Percentiles rank a stretch among this genome's conserved stretches.
These are phyloP conservation scores for Cordyceps javanica DNA, from an alignment of 2,329 filamentous ascomycete species.

Conservation along the genomic window DNA sequence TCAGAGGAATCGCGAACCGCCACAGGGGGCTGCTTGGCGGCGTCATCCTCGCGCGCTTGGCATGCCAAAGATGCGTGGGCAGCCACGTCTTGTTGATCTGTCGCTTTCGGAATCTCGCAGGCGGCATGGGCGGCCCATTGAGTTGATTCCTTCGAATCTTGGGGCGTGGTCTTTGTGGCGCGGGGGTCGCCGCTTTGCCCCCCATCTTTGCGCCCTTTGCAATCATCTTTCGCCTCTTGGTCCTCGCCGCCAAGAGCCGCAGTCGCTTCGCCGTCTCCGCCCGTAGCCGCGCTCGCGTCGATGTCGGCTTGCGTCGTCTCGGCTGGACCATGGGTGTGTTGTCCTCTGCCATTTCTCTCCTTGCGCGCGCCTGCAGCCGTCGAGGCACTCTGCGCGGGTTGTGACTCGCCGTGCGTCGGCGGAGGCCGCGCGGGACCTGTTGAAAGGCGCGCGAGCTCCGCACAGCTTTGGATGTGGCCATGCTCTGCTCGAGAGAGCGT, in stretches of 20 bases:
- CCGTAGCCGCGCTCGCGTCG: conserved; percentile 54
- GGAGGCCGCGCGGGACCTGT: conserved; percentile 75
- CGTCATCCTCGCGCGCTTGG: conserved; percentile 88
- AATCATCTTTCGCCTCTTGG: conserved; percentile 30
- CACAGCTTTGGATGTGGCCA: conserved; percentile 62
- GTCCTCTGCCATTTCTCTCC: conserved; percentile 73
- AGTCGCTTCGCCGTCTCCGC: conserved; percentile 71
- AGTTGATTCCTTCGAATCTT: conserved; percentile 67
- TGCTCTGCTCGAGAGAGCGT: conserved; percentile 72
- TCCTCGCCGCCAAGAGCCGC: conserved; percentile 53
- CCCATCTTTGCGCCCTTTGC: conserved; percentile 17
- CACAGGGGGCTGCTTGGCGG: conserved; percentile 72
- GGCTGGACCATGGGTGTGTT: conserved; percentile 78
- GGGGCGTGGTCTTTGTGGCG: conserved; percentile 37
- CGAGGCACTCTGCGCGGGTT: conserved; percentile 87
- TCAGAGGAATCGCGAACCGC: conserved; percentile 81
- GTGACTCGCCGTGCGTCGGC: conserved; percentile 86
- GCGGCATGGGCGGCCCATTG: conserved; percentile 50
- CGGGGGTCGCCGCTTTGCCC: conserved; percentile 15
- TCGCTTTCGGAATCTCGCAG: conserved; percentile 72
- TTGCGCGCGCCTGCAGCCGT: conserved; percentile 63
- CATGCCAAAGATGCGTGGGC: conserved; percentile 89
- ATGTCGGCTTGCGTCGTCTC: conserved; percentile 54
- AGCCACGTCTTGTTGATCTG: conserved; percentile 89
- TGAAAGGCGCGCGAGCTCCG: conserved; percentile 75